Evolutionary conservation across 176 grass and related monocot species (phyloP), one percentile per base, ranked within the genome.

Genomic region (Paspalum notatum): DNA sequence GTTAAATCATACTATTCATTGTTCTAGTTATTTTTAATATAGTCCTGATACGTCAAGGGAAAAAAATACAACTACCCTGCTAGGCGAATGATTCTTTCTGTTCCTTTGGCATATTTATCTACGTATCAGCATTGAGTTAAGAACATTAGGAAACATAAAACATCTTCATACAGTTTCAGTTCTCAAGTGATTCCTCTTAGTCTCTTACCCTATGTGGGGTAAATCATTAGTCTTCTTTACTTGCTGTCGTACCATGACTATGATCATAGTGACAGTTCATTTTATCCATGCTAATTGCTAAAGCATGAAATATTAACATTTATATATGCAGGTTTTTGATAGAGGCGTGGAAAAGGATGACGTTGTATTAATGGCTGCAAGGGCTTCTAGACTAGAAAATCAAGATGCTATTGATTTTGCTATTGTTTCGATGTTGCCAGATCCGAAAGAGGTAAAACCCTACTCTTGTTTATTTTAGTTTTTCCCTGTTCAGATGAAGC

Each of bases 331-430:
- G 89, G 80, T 90, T 57, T 87, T 93, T 72, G 6, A 69, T 6
- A 87, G 80, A 87, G 87, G 73, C 27, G 26, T 87, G 3, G 85
- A 90, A 26, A 90, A 82, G 82, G 74, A 82, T 26, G 74, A 93
- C 38, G 69, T 90, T 51, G 26, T 93, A 59, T 68, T 93, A 83
- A 85, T 90, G 88, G 91, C 91, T 37, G 91, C 91, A 81, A 93
- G 91, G 77, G 91, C 91, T 66, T 93, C 91, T 60, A 88, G 88
- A 69, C 39, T 70, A 42, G 91, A 93, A 65, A 93, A 93, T 80
- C 88, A 93, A 82, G 91, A 93, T 90, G 91, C 91, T 77, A 93
- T 93, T 45, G 91, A 93, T 93, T 78, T 75, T 43, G 88, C 91
- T 46, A 90, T 93, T 60, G 88, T 93, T 63, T 81, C 78, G 5